Conservation (phyloP, 2,329 filamentous ascomycete genomes). For the Decorospora gaudefroyi region DNA sequence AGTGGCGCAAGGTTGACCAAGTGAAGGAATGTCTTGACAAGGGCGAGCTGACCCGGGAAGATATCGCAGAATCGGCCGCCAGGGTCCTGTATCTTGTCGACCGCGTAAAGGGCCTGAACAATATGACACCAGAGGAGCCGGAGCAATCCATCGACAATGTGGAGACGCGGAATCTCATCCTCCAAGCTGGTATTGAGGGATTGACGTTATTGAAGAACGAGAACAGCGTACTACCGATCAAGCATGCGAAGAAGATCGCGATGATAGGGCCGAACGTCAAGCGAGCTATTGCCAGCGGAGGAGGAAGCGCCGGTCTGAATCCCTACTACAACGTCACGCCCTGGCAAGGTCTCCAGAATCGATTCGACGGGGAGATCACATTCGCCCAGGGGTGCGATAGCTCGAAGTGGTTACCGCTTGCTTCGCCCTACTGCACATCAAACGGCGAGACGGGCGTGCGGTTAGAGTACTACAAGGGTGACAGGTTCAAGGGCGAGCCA, state of each 20-base stretch:
- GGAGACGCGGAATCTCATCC: slow-evolving; percentile 64
- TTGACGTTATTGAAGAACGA: slow-evolving; percentile 69
- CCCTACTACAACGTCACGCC: slow-evolving; percentile 70
- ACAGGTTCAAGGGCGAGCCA: slow-evolving; percentile 64
- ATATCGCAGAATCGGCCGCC: slow-evolving; percentile 50
- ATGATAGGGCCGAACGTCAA: slow-evolving; percentile 71
- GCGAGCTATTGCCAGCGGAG: slow-evolving; percentile 68
- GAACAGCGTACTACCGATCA: slow-evolving; percentile 62
- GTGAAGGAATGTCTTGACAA: slow-evolving; percentile 41
- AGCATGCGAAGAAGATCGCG: slow-evolving; percentile 62
- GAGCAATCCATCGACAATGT: slow-evolving; percentile 59
- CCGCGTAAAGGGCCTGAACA: slow-evolving; percentile 61
- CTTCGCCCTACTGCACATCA: slow-evolving; percentile 62
- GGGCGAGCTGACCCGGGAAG: slow-evolving; percentile 56
- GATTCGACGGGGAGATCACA: slow-evolving; percentile 59
- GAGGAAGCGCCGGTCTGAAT: slow-evolving; percentile 69
- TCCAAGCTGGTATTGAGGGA: slow-evolving; percentile 64
- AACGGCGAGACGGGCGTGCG: slow-evolving; percentile 64
- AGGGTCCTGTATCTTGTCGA: slow-evolving; percentile 67
- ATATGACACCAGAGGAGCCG: slow-evolving; percentile 61
- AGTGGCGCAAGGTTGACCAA: slow-evolving; percentile 47
- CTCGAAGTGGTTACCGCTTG: slow-evolving; percentile 68
- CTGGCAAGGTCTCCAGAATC: slow-evolving; percentile 63
- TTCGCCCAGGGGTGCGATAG: slow-evolving; percentile 68
- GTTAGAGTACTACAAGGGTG: slow-evolving; percentile 67